Base-by-base conservation (phyloP, 2,329 filamentous ascomycete genomes). In the Chaetomium sp. region DNA sequence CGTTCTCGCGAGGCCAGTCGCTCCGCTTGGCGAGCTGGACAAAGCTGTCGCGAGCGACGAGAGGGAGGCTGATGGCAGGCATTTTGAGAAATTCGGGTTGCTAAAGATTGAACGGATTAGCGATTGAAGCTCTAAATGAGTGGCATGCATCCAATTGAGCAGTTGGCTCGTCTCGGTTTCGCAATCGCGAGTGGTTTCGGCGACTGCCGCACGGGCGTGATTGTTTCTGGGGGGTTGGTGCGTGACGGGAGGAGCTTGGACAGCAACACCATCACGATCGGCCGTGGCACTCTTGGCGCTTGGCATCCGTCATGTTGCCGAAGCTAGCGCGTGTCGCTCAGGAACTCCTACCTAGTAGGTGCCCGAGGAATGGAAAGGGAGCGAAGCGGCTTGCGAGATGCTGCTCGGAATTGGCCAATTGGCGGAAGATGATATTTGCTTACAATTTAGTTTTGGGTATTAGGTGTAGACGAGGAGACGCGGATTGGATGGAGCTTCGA, bases 1-100 rank as follows among this genome's bases (percentile, higher is more conserved):
- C 80, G 72, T 89, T 83, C 35, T 76, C 71, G 66, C 75, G 70
- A 27, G 86, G 84, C 83, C 84, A 89, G 79, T 87, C 85, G 76
- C 83, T 81, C 67, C 81, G 82, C 79, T 82, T 86, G 72, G 78
- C 73, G 67, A 87, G 78, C 77, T 71, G 80, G 79, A 70, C 64
- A 63, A 73, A 42, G 65, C 71, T 57, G 68, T 75, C 71, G 72
- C 75, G 75, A 63, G 74, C 72, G 68, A 75, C 67, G 57, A 77
- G 64, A 33, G 72, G 55, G 65, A 70, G 70, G 67, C 70, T 70
- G 71, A 78, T 74, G 68, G 75, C 75, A 69, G 74, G 70, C 76
- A 78, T 78, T 75, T 72, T 73, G 64, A 42, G 42, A 8, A 55
- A 62, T 65, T 61, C 21, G 42, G 31, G 57, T 60, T 57, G 66